These are phyloP conservation scores for Pestalotiopsis sp. DNA, from an alignment of 2,329 filamentous ascomycete species.

Conservation along the genomic window DNA sequence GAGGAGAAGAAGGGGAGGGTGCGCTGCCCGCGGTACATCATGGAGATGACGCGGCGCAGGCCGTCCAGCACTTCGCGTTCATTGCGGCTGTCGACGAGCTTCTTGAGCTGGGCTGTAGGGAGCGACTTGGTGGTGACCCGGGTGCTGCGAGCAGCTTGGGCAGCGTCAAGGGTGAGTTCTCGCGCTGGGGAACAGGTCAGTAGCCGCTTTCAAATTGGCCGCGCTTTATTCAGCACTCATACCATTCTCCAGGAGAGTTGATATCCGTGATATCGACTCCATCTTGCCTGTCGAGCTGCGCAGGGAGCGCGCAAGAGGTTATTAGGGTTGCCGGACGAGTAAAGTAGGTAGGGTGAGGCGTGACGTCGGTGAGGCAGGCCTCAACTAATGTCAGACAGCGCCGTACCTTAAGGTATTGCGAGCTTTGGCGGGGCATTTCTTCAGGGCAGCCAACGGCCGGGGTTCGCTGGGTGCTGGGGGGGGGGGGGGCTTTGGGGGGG, in stretches of 20 bases:
- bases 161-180: slow-evolving; percentile 96
- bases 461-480: neutral
- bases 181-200: slow-evolving; percentile 62
- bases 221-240: slow-evolving; percentile 32
- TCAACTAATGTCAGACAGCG: neutral
- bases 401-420: neutral
- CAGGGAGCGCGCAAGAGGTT: slow-evolving; percentile 23
- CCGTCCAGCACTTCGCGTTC: slow-evolving; percentile 94
- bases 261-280: slow-evolving; percentile 96
- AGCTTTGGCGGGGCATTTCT: slow-evolving; percentile 14
- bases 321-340: neutral
- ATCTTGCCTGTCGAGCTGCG: slow-evolving; percentile 49
- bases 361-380: slow-evolving; percentile 13
- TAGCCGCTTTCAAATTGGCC: neutral
- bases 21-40: slow-evolving; percentile 91
- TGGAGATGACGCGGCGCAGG: slow-evolving; percentile 83
- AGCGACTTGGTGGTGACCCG: slow-evolving; percentile 66
- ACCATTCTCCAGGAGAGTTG: slow-evolving; percentile 93
- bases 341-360: neutral
- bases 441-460: neutral
- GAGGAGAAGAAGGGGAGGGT: slow-evolving; percentile 95
- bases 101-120: slow-evolving; percentile 86
- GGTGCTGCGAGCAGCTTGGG: slow-evolving; percentile 77
- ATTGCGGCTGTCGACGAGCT: slow-evolving; percentile 89
- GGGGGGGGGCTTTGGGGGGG: neutral